These are phyloP conservation scores for Paramarasmius palmivorus DNA, from an alignment of 1,284 basidiomycete species.

Conservation along the genomic window DNA sequence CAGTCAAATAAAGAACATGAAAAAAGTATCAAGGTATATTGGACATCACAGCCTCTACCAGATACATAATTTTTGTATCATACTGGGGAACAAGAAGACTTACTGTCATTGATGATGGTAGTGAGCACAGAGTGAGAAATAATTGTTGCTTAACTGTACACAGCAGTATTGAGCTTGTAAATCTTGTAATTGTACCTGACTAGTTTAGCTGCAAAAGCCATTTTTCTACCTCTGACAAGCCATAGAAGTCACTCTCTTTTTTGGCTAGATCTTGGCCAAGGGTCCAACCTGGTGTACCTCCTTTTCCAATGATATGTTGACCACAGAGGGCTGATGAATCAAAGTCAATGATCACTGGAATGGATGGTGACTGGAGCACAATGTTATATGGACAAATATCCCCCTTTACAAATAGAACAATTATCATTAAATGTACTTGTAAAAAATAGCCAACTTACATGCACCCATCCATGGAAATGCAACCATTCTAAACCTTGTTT, in stretches of 20 bases:
- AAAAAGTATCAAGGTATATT: no score
- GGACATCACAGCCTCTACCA: no score
- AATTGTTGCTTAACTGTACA: no score
- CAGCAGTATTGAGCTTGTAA: no score
- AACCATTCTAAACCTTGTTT: background rate
- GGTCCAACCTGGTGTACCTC: background rate
- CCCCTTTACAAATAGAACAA: background rate
- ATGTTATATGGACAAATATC: slow-evolving; percentile 5
- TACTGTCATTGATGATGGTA: no score
- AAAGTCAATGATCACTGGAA: slow-evolving; percentile 6
- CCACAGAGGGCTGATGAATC: background rate
- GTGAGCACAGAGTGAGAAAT: no score
- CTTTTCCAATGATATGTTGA: background rate
- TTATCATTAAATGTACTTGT: background rate
- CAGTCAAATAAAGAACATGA: no score
- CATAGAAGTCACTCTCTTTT: background rate
- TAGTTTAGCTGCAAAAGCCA: no score
- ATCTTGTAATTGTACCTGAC: no score
- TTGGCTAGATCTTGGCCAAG: background rate
- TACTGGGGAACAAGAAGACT: no score
- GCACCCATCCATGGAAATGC: background rate
- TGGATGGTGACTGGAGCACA: background rate
- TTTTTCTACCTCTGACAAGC: background rate
- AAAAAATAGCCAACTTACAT: background rate
- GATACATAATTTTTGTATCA: no score